phyloP scores from a whole-genome alignment of 2,329 filamentous ascomycete species.

The Neonectria sp. region DNA sequence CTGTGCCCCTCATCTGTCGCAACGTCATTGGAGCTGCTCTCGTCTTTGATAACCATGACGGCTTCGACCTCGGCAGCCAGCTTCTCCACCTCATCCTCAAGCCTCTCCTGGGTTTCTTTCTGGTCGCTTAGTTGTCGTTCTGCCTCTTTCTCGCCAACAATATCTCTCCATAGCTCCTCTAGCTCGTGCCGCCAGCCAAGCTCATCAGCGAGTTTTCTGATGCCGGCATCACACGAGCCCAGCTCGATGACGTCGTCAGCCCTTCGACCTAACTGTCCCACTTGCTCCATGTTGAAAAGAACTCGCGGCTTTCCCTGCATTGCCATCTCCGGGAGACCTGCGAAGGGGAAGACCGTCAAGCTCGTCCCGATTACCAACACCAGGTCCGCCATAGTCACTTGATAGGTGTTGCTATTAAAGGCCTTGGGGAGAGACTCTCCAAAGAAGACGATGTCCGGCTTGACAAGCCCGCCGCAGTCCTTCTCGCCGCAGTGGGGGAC shows the following conservation, averaged over 20 bases:
- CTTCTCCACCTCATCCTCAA: conserved; percentile 62
- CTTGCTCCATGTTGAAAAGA: conserved; percentile 88
- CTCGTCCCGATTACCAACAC: conserved; percentile 92
- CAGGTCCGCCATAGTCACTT: conserved; percentile 78
- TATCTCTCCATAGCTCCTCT: conserved; percentile 79
- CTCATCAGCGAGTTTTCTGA: conserved; percentile 82
- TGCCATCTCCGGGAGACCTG: conserved; percentile 79
- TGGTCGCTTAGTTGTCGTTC: conserved; percentile 60
- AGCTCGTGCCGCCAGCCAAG: conserved; percentile 91
- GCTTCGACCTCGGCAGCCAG: conserved; percentile 55
- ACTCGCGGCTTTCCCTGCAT: conserved; percentile 78
- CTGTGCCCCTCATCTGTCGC: conserved; percentile 3
- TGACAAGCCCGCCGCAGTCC: conserved; percentile 84
- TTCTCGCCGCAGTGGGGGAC: conserved; percentile 78
- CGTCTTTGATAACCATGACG: conserved; percentile 50
- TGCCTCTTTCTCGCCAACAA: conserved; percentile 74
- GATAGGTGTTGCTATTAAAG: conserved; percentile 55
- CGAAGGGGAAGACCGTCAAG: conserved; percentile 90
- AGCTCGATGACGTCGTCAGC: conserved; percentile 89
- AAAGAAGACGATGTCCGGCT: conserved; percentile 97
- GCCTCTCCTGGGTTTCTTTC: conserved; percentile 56
- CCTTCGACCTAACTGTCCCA: conserved; percentile 83
- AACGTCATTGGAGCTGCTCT: conserved; percentile 32
- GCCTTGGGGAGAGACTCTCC: conserved; percentile 74
- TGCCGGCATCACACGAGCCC: conserved; percentile 86